Conservation (phyloP, 805 yeast species). For the Starmerella etchellsii region DNA sequence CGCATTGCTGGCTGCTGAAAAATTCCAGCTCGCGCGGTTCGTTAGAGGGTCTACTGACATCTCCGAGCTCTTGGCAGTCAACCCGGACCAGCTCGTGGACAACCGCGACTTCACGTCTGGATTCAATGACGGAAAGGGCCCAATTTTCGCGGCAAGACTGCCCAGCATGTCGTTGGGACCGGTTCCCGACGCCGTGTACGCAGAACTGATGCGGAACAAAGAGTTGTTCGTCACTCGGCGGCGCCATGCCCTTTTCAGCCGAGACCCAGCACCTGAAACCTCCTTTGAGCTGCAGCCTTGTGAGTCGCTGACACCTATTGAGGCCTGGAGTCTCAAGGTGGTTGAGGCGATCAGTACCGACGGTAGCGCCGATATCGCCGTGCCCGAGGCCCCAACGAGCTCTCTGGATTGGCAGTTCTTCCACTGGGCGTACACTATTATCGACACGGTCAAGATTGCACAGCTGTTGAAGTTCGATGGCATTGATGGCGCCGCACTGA, state of each 20-base stretch:
- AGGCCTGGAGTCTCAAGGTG: slow-evolving; percentile 28
- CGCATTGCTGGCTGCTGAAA: slow-evolving; percentile 23
- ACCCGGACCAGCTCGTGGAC: slow-evolving; percentile 28
- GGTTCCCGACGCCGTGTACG: slow-evolving; percentile 7
- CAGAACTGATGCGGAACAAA: slow-evolving; percentile 6
- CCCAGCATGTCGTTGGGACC: slow-evolving; percentile 7
- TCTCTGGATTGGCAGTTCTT: slow-evolving; percentile 20
- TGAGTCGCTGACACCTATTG: slow-evolving; percentile 27
- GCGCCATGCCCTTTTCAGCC: not conserved
- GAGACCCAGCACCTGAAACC: not conserved
- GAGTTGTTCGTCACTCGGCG: slow-evolving; percentile 7
- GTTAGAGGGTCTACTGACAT: slow-evolving; percentile 13
- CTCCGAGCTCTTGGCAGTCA: slow-evolving; percentile 8
- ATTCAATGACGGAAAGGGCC: slow-evolving; percentile 2
- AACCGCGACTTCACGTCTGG: slow-evolving; percentile 44
- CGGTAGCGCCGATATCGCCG: not conserved
- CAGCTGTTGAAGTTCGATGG: not conserved
- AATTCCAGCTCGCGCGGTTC: slow-evolving; percentile 18
- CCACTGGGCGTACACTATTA: slow-evolving; percentile 21
- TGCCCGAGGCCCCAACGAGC: slow-evolving; percentile 1
- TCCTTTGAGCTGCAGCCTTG: not conserved
- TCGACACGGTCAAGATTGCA: slow-evolving; percentile 22
- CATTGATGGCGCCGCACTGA: not conserved
- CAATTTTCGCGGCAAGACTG: not conserved
- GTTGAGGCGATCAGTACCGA: slow-evolving; percentile 13